These are phyloP conservation scores for Petunia secreta DNA, from an alignment of 257 asterid species.

Conservation along the genomic window DNA sequence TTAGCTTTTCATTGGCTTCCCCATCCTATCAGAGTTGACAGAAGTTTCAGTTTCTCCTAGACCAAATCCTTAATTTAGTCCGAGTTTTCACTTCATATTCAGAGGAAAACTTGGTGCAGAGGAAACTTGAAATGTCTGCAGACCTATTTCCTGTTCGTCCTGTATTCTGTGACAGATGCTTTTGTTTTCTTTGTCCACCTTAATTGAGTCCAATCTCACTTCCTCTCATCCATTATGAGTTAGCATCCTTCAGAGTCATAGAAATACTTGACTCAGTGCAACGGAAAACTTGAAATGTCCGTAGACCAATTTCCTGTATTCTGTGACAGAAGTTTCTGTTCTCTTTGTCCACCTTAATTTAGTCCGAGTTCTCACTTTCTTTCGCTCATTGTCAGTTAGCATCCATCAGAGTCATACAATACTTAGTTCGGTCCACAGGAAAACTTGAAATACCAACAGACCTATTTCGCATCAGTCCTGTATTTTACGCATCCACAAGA, in stretches of 20 bases:
- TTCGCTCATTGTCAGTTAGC: background rate
- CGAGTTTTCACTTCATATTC: background rate
- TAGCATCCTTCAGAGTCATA: too few species aligned
- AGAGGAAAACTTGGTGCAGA: too few species aligned
- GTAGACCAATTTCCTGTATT: too few species aligned
- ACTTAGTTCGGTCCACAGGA: background rate
- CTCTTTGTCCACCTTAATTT: slow-evolving; percentile 14
- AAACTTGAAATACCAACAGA: background rate
- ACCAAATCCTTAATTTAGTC: slow-evolving; percentile 6
- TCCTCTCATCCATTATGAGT: too few species aligned
- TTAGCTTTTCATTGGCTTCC: background rate
- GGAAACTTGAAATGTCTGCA: too few species aligned
- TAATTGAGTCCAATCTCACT: too few species aligned
- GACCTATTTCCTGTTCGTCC: too few species aligned
- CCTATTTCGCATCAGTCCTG: background rate
- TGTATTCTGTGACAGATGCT: too few species aligned
- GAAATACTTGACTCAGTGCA: too few species aligned
- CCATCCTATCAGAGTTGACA: slow-evolving; percentile 13
- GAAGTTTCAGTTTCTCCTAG: background rate
- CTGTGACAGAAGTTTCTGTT: background rate
- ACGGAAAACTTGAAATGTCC: too few species aligned
- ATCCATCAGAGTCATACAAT: slow-evolving; percentile 5
- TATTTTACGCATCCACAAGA: background rate
- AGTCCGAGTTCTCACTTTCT: background rate
- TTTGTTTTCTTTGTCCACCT: too few species aligned